phyloP scores from a whole-genome alignment of 2,329 filamentous ascomycete species.

The Alternaria postmessia region DNA sequence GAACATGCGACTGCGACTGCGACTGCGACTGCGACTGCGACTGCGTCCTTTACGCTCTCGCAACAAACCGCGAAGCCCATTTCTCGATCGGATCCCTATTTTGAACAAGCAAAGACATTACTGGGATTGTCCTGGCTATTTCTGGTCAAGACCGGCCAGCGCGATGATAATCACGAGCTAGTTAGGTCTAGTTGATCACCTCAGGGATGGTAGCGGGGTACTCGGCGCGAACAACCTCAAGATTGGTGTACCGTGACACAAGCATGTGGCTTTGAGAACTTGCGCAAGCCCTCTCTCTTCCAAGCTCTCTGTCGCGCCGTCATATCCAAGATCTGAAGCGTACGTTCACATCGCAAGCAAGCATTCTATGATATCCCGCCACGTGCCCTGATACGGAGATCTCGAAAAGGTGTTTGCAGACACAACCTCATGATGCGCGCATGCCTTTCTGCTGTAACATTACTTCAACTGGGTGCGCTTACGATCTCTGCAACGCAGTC shows the following conservation, averaged over 20 bases:
- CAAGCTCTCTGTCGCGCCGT: neutral
- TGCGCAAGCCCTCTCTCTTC: neutral
- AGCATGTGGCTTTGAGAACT: neutral
- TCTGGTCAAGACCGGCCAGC: neutral
- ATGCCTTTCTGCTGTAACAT: neutral
- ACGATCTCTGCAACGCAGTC: neutral
- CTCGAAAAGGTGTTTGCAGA: neutral
- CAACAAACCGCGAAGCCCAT: neutral
- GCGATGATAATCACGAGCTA: neutral
- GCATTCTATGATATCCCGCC: neutral
- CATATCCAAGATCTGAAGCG: neutral
- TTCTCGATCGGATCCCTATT: neutral
- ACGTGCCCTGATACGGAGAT: neutral
- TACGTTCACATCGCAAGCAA: neutral
- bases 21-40: neutral
- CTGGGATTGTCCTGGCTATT: neutral
- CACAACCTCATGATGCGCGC: conserved; percentile 1
- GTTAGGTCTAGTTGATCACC: neutral
- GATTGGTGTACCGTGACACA: neutral
- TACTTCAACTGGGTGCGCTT: neutral
- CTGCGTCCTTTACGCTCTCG: neutral
- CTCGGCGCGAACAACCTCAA: neutral
- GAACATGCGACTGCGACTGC: neutral
- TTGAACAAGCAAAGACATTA: neutral
- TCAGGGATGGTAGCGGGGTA: neutral